These are phyloP conservation scores for Tuctoria greenei DNA, from an alignment of 176 grass and related monocot species.

Conservation along the genomic window DNA sequence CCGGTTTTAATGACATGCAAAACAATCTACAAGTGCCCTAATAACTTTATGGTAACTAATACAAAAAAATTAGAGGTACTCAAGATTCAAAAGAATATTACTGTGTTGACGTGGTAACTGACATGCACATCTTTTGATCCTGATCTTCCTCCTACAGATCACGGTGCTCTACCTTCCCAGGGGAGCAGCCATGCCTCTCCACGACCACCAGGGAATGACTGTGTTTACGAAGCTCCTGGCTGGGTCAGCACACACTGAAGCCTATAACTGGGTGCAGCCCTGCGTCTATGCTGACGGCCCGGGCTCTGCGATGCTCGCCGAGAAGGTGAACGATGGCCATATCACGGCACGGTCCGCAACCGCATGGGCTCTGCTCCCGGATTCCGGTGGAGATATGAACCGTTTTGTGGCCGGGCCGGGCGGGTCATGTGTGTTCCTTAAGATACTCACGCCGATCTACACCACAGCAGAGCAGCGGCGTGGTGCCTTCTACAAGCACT, in stretches of 20 bases:
- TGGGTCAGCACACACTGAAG: slow-evolving; percentile 48
- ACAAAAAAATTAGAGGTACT: no score
- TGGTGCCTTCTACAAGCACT: not conserved
- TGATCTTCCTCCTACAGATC: slow-evolving; percentile 32
- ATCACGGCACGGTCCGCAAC: not conserved
- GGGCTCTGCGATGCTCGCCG: not conserved
- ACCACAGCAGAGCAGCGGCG: not conserved
- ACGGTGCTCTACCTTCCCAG: slow-evolving; percentile 50
- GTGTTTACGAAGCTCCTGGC: slow-evolving; percentile 60
- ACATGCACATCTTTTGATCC: no score
- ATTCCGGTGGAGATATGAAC: not conserved
- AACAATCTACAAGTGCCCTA: slow-evolving; percentile 29
- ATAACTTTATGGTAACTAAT: slow-evolving; percentile 45
- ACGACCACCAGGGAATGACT: slow-evolving; percentile 61
- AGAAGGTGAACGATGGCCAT: not conserved
- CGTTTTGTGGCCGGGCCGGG: not conserved
- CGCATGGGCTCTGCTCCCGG: not conserved
- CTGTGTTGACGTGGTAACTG: no score
- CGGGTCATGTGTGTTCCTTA: not conserved
- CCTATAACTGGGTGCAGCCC: slow-evolving; percentile 48
- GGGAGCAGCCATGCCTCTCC: slow-evolving; percentile 47
- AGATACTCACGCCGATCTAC: not conserved
- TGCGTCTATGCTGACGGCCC: not conserved
- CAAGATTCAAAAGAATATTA: no score
- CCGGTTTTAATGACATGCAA: slow-evolving; percentile 38